Conservation (phyloP, 208 protist species). For the Leishmania arabica region DNA sequence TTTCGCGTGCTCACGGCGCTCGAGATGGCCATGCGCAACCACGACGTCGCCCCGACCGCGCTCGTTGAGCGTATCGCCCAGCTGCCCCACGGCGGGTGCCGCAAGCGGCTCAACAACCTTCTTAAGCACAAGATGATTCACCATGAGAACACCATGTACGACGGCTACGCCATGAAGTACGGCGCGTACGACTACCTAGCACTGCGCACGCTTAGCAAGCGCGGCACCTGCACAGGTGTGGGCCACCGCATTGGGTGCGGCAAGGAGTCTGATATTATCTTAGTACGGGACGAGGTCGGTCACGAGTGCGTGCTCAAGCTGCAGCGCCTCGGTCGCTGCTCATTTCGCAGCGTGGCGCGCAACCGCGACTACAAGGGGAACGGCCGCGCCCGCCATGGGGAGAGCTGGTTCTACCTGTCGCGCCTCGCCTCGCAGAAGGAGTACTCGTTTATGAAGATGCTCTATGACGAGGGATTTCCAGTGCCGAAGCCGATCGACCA, state of each 20-base stretch:
- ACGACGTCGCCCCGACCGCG: conserved; percentile 96
- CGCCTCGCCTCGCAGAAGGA: conserved; percentile 98
- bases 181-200: conserved; percentile 99
- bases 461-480: conserved; percentile 97
- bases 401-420: conserved; percentile 99
- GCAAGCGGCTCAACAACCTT: conserved; percentile 89
- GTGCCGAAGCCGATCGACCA: conserved; percentile 97
- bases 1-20: conserved; percentile 92
- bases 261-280: conserved; percentile 99
- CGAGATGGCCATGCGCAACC: conserved; percentile 99
- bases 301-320: conserved; percentile 93
- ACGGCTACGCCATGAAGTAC: conserved; percentile 98
- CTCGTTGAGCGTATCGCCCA: conserved; percentile 96
- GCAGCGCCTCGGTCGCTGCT: conserved; percentile 97
- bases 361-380: conserved; percentile 97
- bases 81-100: conserved; percentile 93
- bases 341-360: conserved; percentile 96
- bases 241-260: conserved; percentile 98
- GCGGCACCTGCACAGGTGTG: conserved; percentile 89
- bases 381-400: conserved; percentile 76
- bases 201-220: conserved; percentile 94
- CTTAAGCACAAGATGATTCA: conserved; percentile 95
- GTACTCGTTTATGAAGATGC: conserved; percentile 98
- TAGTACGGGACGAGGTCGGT: conserved; percentile 85
- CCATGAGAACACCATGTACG: conserved; percentile 95